Conservation (phyloP, 2,329 filamentous ascomycete species). For the Paecilomyces variotii region DNA sequence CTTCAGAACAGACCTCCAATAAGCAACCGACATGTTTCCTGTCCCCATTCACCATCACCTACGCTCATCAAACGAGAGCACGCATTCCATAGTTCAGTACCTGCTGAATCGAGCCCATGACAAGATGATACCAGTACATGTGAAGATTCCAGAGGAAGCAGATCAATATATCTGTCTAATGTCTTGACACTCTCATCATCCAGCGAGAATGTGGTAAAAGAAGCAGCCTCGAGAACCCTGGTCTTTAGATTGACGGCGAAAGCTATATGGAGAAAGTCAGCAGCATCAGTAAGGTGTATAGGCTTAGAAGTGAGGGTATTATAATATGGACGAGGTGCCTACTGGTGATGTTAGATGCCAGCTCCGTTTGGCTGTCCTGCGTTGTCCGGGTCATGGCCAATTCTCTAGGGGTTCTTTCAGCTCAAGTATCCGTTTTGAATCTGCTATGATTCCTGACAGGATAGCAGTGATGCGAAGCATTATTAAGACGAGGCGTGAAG, state of each 20-base stretch:
- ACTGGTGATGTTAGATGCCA: not conserved
- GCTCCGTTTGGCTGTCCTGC: not conserved
- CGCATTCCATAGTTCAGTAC: slow-evolving; percentile 31
- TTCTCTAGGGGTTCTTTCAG: not conserved
- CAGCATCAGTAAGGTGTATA: not conserved
- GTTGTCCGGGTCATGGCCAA: not conserved
- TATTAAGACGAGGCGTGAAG: not conserved
- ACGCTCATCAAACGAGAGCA: slow-evolving; percentile 17
- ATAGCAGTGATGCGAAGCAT: not conserved
- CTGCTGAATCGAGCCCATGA: slow-evolving; percentile 21
- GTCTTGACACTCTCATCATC: slow-evolving; percentile 1
- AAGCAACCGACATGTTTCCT: slow-evolving; percentile 4
- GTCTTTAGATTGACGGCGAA: slow-evolving; percentile 14
- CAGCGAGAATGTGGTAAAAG: not conserved
- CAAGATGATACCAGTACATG: slow-evolving; percentile 5
- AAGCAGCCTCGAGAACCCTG: slow-evolving; percentile 3
- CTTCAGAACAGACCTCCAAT: slow-evolving; percentile 16
- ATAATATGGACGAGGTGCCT: not conserved
- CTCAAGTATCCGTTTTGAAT: not conserved
- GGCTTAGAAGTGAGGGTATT: not conserved
- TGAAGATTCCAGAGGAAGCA: slow-evolving; percentile 5
- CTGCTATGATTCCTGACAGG: not conserved
- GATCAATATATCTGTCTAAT: slow-evolving; percentile 12
- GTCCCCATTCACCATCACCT: slow-evolving; percentile 4
- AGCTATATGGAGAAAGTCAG: slow-evolving; percentile 8